Evolutionary conservation across 768 basidiomycete genomes (phyloP).

Genomic region (Asterophora parasitica): DNA sequence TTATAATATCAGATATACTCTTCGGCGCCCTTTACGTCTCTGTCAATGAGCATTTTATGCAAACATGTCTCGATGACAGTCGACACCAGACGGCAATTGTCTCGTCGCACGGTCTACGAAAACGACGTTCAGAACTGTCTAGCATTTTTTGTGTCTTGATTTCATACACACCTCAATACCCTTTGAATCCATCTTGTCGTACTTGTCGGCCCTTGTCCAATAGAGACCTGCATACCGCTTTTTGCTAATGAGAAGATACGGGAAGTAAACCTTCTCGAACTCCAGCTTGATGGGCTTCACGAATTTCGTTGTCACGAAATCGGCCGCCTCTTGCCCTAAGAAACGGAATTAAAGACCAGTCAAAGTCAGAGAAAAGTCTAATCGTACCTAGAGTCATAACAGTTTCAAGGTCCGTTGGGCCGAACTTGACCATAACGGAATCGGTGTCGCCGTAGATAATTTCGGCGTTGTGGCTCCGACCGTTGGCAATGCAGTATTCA

Average conservation of each 20-base stretch:
- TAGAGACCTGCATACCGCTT: slow-evolving; percentile 98
- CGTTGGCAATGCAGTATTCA: slow-evolving; percentile 81
- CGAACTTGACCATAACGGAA: slow-evolving; percentile 98
- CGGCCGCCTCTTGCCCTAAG: slow-evolving; percentile 87
- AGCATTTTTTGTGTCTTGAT: background rate
- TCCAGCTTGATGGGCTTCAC: slow-evolving; percentile 96
- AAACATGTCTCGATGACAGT: slow-evolving; percentile 98
- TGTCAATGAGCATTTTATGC: slow-evolving; percentile 95
- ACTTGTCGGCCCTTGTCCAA: slow-evolving; percentile 94
- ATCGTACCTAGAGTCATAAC: slow-evolving; percentile 84
- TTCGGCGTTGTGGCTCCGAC: slow-evolving; percentile 80
- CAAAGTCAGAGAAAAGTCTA: background rate
- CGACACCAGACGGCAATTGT: slow-evolving; percentile 97
- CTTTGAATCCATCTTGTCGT: slow-evolving; percentile 99
- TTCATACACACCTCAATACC: slow-evolving; percentile 81
- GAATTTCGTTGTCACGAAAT: slow-evolving; percentile 87
- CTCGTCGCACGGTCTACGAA: slow-evolving; percentile 90
- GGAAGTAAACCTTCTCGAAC: slow-evolving; percentile 99
- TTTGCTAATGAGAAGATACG: slow-evolving; percentile 96
- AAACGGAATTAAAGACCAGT: slow-evolving; percentile 1
- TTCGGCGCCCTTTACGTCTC: slow-evolving; percentile 91
- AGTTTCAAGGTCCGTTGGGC: slow-evolving; percentile 75
- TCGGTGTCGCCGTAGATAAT: slow-evolving; percentile 99
- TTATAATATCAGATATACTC: slow-evolving; percentile 44
- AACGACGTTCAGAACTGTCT: background rate